These are phyloP conservation scores for Pseudogymnoascus sp. DNA, from an alignment of 2,329 filamentous ascomycete genomes.

Conservation along the genomic window DNA sequence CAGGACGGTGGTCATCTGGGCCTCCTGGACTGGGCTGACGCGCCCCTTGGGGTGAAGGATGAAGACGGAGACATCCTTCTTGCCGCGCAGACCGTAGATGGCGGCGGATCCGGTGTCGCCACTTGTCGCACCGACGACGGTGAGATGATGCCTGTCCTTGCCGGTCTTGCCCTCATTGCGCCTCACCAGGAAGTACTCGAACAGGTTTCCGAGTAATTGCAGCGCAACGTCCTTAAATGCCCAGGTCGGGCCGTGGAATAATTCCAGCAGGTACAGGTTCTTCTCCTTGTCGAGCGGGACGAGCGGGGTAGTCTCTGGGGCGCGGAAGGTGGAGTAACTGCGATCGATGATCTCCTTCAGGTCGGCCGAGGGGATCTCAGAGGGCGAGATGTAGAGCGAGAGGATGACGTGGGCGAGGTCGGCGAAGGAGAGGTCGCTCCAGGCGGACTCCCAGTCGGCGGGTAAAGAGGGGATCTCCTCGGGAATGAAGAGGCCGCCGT, in stretches of 20 bases:
- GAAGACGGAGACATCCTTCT: conserved; percentile 94
- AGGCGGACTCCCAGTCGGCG: conserved; percentile 55
- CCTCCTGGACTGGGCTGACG: conserved; percentile 85
- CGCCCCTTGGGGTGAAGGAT: conserved; percentile 89
- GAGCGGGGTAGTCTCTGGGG: conserved; percentile 67
- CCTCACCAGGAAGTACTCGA: conserved; percentile 75
- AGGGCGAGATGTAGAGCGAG: conserved; percentile 74
- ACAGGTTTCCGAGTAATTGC: conserved; percentile 93
- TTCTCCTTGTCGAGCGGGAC: conserved; percentile 62
- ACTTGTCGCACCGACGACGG: conserved; percentile 78
- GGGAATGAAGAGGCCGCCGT: conserved; percentile 85
- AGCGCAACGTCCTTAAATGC: conserved; percentile 93
- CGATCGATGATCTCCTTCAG: conserved; percentile 74
- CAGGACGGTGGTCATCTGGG: conserved; percentile 91
- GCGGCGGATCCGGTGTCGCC: conserved; percentile 90
- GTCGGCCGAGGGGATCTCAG: conserved; percentile 73
- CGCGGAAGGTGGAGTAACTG: conserved; percentile 85
- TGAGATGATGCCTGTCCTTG: conserved; percentile 60
- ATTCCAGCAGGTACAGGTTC: conserved; percentile 78
- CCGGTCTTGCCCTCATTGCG: conserved; percentile 63
- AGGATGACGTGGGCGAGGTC: conserved; percentile 80
- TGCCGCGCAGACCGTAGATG: conserved; percentile 88
- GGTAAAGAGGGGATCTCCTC: conserved; percentile 65
- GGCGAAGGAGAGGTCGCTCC: conserved; percentile 70
- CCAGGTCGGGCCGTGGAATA: conserved; percentile 94